These are phyloP conservation scores for Jatropha podagrica DNA, from an alignment of 441 rosid species.

Conservation along the genomic window DNA sequence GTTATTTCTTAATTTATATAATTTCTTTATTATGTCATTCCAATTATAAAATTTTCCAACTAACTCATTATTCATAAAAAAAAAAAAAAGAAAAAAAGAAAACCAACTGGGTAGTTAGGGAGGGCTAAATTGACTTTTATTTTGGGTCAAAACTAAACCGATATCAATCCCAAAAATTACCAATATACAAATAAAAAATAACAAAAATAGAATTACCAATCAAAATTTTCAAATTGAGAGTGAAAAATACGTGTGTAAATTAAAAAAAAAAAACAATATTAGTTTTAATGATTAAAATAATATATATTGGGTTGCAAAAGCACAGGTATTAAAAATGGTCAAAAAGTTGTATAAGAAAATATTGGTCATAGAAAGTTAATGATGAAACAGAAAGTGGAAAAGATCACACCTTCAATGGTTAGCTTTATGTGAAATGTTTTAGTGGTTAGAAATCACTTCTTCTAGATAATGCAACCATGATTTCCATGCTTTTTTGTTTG, in stretches of 20 bases:
- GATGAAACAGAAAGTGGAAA: not conserved
- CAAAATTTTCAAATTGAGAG: no score
- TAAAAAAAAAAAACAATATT: no score
- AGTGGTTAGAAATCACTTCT: not conserved
- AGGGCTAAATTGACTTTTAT: not conserved
- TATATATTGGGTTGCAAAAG: no score
- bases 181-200: no score
- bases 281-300: no score
- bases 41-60: not conserved
- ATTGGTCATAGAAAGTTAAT: not conserved
- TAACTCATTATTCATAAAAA: not conserved
- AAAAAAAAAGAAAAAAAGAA: no score
- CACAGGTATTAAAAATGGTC: no score
- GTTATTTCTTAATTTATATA: not conserved
- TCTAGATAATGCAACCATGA: not conserved
- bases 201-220: not conserved
- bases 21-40: not conserved
- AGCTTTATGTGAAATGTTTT: constrained; percentile 11
- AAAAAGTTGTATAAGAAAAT: not conserved
- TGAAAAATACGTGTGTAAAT: no score
- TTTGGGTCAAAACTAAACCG: no score
- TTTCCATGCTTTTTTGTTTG: no score
- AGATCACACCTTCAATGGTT: not conserved
- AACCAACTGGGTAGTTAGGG: not conserved
- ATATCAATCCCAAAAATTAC: no score